Evolutionary conservation across 176 grass and related monocot genomes (phyloP).

Genomic region (Juncus effusus): DNA sequence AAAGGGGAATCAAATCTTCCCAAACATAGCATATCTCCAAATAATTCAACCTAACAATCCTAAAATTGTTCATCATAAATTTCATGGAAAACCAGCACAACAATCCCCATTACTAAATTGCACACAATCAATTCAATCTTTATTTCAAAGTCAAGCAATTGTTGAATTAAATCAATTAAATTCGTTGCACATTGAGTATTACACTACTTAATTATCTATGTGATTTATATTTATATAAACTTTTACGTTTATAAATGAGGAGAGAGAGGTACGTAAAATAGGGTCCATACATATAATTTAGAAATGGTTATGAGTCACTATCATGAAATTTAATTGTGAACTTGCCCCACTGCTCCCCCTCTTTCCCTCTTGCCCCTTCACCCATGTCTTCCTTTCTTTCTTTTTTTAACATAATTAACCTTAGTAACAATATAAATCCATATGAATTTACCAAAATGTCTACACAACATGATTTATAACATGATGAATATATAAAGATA

Average conservation of each 20-base stretch:
- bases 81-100: constrained; percentile 18
- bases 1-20: constrained; percentile 28
- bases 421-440: too few species aligned
- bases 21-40: constrained; percentile 23
- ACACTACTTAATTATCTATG: too few species aligned
- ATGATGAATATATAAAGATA: too few species aligned
- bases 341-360: constrained; percentile 25
- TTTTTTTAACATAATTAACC: too few species aligned
- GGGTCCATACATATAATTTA: constrained; percentile 3
- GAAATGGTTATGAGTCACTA: constrained; percentile 34
- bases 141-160: too few species aligned
- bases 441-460: too few species aligned
- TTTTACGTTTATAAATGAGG: too few species aligned
- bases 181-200: too few species aligned
- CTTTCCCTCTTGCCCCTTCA: constrained; percentile 9
- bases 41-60: constrained; percentile 31
- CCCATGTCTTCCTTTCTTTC: constrained; percentile 9
- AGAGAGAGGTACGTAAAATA: neutral
- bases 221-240: too few species aligned
- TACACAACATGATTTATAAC: too few species aligned
- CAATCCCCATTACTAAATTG: constrained; percentile 18
- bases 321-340: constrained; percentile 29
- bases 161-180: too few species aligned
- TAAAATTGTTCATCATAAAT: constrained; percentile 28
- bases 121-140: neutral